These are phyloP conservation scores for Phytophthora citricola DNA, from an alignment of 352 stramenopile genomes.

Conservation along the genomic window DNA sequence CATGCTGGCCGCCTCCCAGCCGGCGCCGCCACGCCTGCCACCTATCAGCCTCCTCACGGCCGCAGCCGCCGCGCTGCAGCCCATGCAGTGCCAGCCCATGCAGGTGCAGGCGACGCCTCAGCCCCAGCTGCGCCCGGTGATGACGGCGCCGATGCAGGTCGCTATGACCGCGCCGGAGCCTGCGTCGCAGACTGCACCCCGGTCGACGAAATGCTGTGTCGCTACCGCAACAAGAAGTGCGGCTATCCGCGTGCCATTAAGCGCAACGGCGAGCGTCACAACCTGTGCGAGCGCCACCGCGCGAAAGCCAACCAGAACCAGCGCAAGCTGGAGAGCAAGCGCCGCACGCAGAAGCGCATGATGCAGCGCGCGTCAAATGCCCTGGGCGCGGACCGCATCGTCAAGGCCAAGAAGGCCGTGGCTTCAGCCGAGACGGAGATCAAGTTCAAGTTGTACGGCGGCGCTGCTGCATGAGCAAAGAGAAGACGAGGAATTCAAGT, in stretches of 20 bases:
- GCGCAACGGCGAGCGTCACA: constrained; percentile 71
- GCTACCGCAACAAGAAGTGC: constrained; percentile 76
- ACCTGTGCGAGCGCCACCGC: constrained; percentile 69
- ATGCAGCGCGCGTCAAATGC: constrained; percentile 20
- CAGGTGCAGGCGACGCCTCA: background rate
- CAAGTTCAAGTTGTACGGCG: constrained; percentile 28
- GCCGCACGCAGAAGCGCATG: constrained; percentile 64
- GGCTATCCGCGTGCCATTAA: constrained; percentile 64
- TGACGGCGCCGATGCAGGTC: constrained; percentile 1
- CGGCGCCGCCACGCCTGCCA: constrained; percentile 38
- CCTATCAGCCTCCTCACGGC: constrained; percentile 60
- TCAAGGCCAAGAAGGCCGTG: constrained; percentile 28
- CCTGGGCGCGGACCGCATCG: constrained; percentile 16
- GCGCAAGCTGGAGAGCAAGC: constrained; percentile 84
- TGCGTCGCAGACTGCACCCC: background rate
- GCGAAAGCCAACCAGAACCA: constrained; percentile 85
- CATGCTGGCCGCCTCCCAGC: constrained; percentile 31
- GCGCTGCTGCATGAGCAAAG: constrained; percentile 16
- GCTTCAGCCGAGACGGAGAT: constrained; percentile 15
- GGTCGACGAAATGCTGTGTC: constrained; percentile 48
- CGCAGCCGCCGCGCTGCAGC: constrained; percentile 44
- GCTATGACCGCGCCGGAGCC: background rate
- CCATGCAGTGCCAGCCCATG: constrained; percentile 25
- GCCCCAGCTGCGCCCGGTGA: constrained; percentile 11
- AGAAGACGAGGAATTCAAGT: background rate